Conservation (phyloP, 2,329 filamentous ascomycete genomes). For the Epicoccum nigrum region DNA sequence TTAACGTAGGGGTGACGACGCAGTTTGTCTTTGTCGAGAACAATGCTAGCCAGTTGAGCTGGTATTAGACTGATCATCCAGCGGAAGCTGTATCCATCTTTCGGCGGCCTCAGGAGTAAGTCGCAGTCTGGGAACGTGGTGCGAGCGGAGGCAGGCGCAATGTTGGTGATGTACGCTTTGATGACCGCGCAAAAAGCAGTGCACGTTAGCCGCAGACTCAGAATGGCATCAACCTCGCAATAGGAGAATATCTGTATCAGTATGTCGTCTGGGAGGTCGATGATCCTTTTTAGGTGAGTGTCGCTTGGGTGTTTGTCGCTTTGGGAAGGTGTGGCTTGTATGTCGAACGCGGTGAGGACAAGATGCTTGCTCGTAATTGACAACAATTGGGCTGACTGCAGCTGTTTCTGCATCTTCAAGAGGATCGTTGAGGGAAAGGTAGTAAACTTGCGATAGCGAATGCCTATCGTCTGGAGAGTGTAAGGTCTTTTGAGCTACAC, state of each 20-base stretch:
- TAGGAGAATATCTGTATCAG: slow-evolving; percentile 17
- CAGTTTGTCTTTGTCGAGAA: slow-evolving; percentile 28
- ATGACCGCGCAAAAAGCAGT: slow-evolving; percentile 11
- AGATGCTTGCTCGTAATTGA: background rate
- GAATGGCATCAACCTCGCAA: slow-evolving; percentile 14
- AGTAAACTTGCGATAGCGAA: background rate
- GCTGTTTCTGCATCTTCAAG: background rate
- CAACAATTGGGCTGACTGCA: background rate
- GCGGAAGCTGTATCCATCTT: slow-evolving; percentile 10
- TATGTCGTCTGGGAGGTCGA: slow-evolving; percentile 27
- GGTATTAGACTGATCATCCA: slow-evolving; percentile 24
- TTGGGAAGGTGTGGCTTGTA: slow-evolving; percentile 8
- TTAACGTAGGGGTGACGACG: slow-evolving; percentile 21
- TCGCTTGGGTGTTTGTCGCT: slow-evolving; percentile 10
- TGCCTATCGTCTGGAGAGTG: background rate
- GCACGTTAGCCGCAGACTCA: slow-evolving; percentile 18
- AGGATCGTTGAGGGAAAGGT: background rate
- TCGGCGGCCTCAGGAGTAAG: slow-evolving; percentile 11
- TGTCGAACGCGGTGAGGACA: background rate
- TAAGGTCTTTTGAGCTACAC: background rate
- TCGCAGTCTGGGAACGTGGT: slow-evolving; percentile 17
- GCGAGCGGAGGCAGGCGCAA: slow-evolving; percentile 23
- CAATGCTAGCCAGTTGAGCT: slow-evolving; percentile 20
- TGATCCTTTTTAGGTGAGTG: background rate
- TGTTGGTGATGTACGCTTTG: slow-evolving; percentile 21